Evolutionary conservation across 2,329 filamentous ascomycete species (phyloP).

Genomic region (Lasiodiplodia gonubiensis): DNA sequence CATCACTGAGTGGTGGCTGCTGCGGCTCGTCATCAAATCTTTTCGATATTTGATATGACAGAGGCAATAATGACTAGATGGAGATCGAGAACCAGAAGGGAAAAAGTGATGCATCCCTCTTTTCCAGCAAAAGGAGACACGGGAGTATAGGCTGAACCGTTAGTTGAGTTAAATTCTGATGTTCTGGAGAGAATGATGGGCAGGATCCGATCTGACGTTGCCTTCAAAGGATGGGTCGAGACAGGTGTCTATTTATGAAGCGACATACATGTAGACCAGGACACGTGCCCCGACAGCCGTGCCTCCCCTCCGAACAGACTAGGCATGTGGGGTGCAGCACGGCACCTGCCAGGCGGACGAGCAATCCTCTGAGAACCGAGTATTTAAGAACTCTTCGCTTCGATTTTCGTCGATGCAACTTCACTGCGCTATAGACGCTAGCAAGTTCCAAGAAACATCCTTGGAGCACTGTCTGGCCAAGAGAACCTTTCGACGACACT

Average conservation of each 20-base stretch:
- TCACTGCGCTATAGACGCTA: too few relatives aligned
- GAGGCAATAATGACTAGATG: not conserved
- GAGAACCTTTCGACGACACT: rapidly evolving
- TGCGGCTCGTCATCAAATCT: not conserved
- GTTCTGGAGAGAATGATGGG: too few relatives aligned
- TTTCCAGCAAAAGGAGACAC: too few relatives aligned
- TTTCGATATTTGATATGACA: not conserved
- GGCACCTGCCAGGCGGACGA: not conserved
- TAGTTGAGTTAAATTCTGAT: too few relatives aligned
- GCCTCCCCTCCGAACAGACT: not conserved
- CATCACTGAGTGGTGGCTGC: not conserved
- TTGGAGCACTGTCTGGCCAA: too few relatives aligned
- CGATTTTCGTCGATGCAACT: too few relatives aligned
- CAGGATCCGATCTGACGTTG: too few relatives aligned
- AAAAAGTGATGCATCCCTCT: not conserved
- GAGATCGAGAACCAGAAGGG: too few relatives aligned
- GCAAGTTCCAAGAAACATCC: too few relatives aligned
- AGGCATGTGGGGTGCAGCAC: not conserved
- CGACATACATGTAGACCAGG: not conserved
- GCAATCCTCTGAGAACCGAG: not conserved
- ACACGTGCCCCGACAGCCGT: not conserved
- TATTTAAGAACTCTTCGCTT: not conserved
- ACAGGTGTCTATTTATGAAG: not conserved
- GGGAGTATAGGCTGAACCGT: too few relatives aligned
- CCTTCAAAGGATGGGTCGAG: too few relatives aligned